Conservation (phyloP, 140 eudicot genomes). For the Flaveria floridana region DNA sequence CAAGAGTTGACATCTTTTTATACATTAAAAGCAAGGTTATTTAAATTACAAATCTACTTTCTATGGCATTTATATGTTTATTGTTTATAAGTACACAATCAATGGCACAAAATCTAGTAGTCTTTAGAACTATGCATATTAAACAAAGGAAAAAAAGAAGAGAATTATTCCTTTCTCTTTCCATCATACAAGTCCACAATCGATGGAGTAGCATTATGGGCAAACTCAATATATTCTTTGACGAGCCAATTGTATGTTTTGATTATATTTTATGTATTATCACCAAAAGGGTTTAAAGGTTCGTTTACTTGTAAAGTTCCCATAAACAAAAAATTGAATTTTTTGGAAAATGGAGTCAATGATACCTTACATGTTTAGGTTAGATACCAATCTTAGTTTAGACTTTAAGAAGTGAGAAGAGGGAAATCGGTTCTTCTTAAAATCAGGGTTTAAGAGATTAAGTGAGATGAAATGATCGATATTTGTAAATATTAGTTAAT, state of each 20-base stretch:
- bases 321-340: not conserved
- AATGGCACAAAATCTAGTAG: conserved; percentile 31
- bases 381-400: not conserved
- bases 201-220: conserved; percentile 24
- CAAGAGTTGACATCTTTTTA: conserved; percentile 35
- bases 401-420: not conserved
- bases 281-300: not conserved
- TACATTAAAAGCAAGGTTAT: not conserved
- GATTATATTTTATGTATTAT: not conserved
- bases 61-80: conserved; percentile 20
- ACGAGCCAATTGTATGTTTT: conserved; percentile 22
- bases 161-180: conserved; percentile 20
- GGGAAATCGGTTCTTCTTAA: not conserved
- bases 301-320: not conserved
- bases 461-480: not conserved
- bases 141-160: conserved; percentile 14
- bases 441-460: not conserved
- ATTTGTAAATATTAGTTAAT: not conserved
- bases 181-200: conserved; percentile 34
- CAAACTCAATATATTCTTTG: conserved; percentile 16
- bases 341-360: not conserved
- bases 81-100: conserved; percentile 28
- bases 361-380: not conserved
- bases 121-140: conserved; percentile 18
- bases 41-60: conserved; percentile 19